Evolutionary conservation across 1,139 yeast genomes (phyloP).

Genomic region (Pichia sp.): DNA sequence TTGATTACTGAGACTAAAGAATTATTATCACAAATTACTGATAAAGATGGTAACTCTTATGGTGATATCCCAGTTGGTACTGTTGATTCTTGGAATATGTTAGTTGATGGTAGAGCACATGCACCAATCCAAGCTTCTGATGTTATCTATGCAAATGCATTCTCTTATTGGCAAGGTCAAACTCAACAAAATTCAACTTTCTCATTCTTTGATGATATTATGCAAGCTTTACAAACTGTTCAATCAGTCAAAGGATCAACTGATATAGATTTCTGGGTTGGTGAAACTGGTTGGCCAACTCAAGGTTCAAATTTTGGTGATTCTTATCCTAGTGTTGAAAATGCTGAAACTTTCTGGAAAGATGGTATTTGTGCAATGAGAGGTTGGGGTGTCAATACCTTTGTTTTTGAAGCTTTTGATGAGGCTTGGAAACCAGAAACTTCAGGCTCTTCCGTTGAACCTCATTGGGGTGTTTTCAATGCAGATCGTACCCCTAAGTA

Average conservation of each 20-base stretch:
- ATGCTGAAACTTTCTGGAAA: constrained; percentile 78
- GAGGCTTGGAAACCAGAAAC: constrained; percentile 96
- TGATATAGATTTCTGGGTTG: constrained; percentile 86
- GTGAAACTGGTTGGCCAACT: constrained; percentile 99
- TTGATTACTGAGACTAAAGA: constrained; percentile 54
- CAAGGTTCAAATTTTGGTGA: constrained; percentile 66
- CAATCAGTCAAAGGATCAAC: constrained; percentile 81
- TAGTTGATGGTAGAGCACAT: constrained; percentile 67
- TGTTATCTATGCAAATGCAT: constrained; percentile 84
- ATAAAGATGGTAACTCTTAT: constrained; percentile 75
- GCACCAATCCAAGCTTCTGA: constrained; percentile 77
- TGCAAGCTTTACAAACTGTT: constrained; percentile 87
- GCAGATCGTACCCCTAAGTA: constrained; percentile 50
- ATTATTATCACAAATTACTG: constrained; percentile 52
- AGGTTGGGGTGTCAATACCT: constrained; percentile 91
- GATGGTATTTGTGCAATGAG: constrained; percentile 86
- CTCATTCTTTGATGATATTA: constrained; percentile 90
- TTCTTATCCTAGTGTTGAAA: constrained; percentile 58
- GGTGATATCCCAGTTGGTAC: constrained; percentile 72
- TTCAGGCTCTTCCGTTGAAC: constrained; percentile 70
- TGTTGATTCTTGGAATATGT: constrained; percentile 91
- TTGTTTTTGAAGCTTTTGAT: constrained; percentile 90
- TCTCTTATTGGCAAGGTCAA: constrained; percentile 98
- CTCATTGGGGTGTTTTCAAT: constrained; percentile 88
- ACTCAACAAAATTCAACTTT: constrained; percentile 69